Percentiles rank a stretch among this genome's conserved stretches.
phyloP scores from a whole-genome alignment of 768 basidiomycete genomes.

The Multifurca ochricompacta region DNA sequence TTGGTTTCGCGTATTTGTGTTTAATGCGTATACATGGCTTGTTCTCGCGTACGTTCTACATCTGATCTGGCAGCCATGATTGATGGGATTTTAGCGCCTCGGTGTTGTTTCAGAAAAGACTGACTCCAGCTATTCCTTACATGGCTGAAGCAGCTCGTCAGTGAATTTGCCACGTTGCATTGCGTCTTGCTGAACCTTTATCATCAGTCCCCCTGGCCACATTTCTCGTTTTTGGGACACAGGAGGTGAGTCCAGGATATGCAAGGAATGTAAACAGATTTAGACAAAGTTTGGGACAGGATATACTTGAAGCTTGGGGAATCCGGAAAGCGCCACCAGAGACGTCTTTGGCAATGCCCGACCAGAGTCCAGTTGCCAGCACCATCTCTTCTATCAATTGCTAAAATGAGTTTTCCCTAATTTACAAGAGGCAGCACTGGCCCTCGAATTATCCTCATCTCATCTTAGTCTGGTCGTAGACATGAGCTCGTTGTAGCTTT shows the following conservation, averaged over 20 bases:
- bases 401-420: not conserved
- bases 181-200: slow-evolving; percentile 9
- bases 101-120: not conserved
- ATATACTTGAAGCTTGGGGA: slow-evolving; percentile 29
- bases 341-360: not conserved
- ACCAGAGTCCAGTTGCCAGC: not conserved
- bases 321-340: slow-evolving; percentile 2
- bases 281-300: slow-evolving; percentile 25
- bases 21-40: slow-evolving; percentile 11
- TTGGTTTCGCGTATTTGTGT: slow-evolving; percentile 30
- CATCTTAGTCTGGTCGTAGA: not conserved
- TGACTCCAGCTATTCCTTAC: slow-evolving; percentile 30
- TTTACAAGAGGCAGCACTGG: not conserved
- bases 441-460: not conserved
- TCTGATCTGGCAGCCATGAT: not conserved
- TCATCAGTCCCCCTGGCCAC: slow-evolving; percentile 42
- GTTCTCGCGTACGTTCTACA: slow-evolving; percentile 9
- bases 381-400: not conserved
- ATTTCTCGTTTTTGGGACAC: slow-evolving; percentile 42
- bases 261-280: not conserved
- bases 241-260: slow-evolving; percentile 33
- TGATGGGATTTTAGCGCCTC: not conserved
- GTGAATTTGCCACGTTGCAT: slow-evolving; percentile 14
- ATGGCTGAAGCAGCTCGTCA: slow-evolving; percentile 45
- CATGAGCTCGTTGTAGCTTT: not conserved